Evolutionary conservation across 2,329 filamentous ascomycete genomes (phyloP), one percentile per base, ranked within the genome.

Genomic region (Myriosclerotinia scirpicola): DNA sequence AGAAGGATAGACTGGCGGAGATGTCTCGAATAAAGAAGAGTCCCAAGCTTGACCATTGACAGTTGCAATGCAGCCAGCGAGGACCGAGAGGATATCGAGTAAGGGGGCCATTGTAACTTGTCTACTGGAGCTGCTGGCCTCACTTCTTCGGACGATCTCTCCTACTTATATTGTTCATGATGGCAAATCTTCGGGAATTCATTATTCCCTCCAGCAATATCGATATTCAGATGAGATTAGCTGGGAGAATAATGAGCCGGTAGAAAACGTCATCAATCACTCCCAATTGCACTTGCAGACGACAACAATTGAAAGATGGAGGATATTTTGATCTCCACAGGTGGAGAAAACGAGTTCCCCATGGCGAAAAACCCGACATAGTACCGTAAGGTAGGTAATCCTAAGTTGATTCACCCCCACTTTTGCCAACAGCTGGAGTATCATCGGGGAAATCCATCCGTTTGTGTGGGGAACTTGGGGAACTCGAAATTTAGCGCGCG

Each of bases 1-100:
- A n/a, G 72, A 71, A 36, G 72, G 72, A n/a, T 71, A 71, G n/a
- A 71, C 70, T n/a, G 69, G 68, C 3, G 70, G 70, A 44, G 64
- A 65, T 5, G 64, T 60, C 20, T 42, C 26, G 36, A 65, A 65
- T 17, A 65, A 44, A 36, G 64, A 65, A 44, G 46, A 36, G 26
- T 65, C 46, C 63, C 63, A 65, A 34, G 54, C 54, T 15, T 65
- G 46, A 20, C 22, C 63, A 53, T 65, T 50, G 34, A 65, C 63
- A 36, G 63, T 50, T 30, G 63, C 63, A 52, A 60, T 60, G 36
- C 63, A 60, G 36, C 36, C 46, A 52, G 63, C 54, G 38, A 65
- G 22, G 36, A 60, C 36, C 22, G 46, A 48, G 46, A 65, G 20
- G 8, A 65, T 40, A 42, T 65, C 63, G 34, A 48, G 22, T 53